Base-by-base conservation (phyloP, 2,329 filamentous ascomycete species). In the Aureobasidium zeae region DNA sequence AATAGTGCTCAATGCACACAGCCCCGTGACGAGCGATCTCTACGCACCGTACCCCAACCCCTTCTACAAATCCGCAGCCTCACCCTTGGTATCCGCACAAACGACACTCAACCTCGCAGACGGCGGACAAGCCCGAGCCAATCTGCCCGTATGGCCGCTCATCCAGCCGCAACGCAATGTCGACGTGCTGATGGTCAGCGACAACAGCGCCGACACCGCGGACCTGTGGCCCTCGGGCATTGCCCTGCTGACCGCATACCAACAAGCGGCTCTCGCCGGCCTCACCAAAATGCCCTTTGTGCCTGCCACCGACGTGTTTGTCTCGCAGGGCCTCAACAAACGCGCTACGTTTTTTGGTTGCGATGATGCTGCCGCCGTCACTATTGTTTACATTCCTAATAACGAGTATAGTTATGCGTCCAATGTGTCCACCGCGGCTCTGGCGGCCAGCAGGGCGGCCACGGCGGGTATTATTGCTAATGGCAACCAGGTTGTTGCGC, bases 341-440 rank as follows among this genome's bases (percentile, higher is more conserved):
- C 67, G 68, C 26, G 76, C 78, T 0, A 70, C 70, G 38, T 81
- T 82, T 57, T 81, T 81, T 58, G 77, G 77, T 52, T 81, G 78
- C 63, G 63, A 72, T 51, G 48, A 58, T 10, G 15, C 49, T 1
- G 47, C 46, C 12, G 53, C 54, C 7, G 36, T 57, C 7, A 57
- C 58, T 33, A 58, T 69, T 22, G 54, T 68, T n/a, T 68, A 62
- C 42, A 48, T 72, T 26, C 70, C 69, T 1, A 72, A 72, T 47
- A 52, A 54, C 7, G 52, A 60, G 10, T 69, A 63, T 44, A 61
- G 51, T 1, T 61, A 54, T 39, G 50, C 55, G 4, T 61, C 57
- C 2, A 63, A 63, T 13, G 52, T 54, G 16, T 24, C 57, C 1
- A 64, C 53, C 12, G 45, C 37, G 5, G 55, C 66, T 44, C 44